Percentiles rank a stretch among this genome's conserved stretches.
phyloP scores from a whole-genome alignment of 306 rosid species.

The Fragaria nilgerrensis region DNA sequence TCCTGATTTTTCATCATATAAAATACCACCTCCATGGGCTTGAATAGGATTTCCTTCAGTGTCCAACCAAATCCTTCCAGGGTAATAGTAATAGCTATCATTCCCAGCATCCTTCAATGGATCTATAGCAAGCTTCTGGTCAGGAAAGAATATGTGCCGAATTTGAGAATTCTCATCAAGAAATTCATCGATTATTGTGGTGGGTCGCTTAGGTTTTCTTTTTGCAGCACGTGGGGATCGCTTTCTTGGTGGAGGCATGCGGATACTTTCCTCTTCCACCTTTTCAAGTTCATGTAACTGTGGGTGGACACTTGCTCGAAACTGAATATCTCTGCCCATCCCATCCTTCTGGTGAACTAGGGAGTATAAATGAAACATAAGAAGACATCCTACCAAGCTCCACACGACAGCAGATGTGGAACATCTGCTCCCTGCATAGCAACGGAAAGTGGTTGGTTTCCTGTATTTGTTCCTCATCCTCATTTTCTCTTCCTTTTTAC shows the following conservation, averaged over 20 bases:
- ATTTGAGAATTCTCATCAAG: slow-evolving; percentile 91
- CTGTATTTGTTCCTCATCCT: slow-evolving; percentile 79
- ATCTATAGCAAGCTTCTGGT: slow-evolving; percentile 52
- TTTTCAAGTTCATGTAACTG: slow-evolving; percentile 72
- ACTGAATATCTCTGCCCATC: slow-evolving; percentile 32
- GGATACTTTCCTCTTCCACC: slow-evolving; percentile 77
- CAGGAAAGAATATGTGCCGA: slow-evolving; percentile 75
- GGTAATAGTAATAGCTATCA: slow-evolving; percentile 65
- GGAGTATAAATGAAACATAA: slow-evolving; percentile 60
- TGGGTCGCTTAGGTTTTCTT: slow-evolving; percentile 65
- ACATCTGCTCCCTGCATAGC: slow-evolving; percentile 82
- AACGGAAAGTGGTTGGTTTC: slow-evolving; percentile 69
- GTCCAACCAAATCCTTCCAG: slow-evolving; percentile 95
- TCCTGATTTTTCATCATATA: slow-evolving; percentile 59
- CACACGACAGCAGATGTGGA: slow-evolving; percentile 48
- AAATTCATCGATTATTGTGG: slow-evolving; percentile 87
- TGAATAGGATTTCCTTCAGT: slow-evolving; percentile 89
- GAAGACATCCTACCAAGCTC: slow-evolving; percentile 79
- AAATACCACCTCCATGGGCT: slow-evolving; percentile 97
- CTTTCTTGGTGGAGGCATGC: slow-evolving; percentile 90
- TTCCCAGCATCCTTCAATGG: slow-evolving; percentile 50
- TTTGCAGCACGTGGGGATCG: slow-evolving; percentile 90
- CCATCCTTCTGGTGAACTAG: slow-evolving; percentile 38
- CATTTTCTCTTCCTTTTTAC: slow-evolving; percentile 64
- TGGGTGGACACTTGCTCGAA: slow-evolving; percentile 44